Evolutionary conservation across 352 stramenopile species (phyloP), one percentile per base, ranked within the genome.

Genomic region (Globisporangium orthogonon): DNA sequence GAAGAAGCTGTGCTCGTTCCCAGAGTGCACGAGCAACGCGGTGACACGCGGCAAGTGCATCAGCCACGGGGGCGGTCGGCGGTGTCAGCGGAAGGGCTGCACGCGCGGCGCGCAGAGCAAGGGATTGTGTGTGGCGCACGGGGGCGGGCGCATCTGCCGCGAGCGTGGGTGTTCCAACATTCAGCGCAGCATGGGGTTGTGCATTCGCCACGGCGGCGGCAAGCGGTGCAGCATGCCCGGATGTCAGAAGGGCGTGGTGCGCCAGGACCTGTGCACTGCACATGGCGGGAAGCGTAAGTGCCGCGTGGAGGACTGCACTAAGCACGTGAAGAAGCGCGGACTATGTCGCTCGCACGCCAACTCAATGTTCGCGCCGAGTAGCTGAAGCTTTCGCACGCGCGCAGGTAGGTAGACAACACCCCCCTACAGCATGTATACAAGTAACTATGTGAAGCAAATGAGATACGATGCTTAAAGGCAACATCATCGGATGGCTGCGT

Each of bases 231-330:
- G 74, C 40, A 72, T 92, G 54, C 70, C 83, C 13, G 82, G 80
- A 31, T 94, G 85, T 49, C 76, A 89, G 50, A 94, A 91, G 55
- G 84, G 85, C 18, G 85, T 91, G n/a, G 83, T 93, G 53, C 81
- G 85, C 14, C 84, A 92, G 67, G 83, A 91, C 46, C 61, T 94
- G 61, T 94, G 85, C 68, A 94, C 85, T 29, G 84, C 83, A 23
- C 87, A 96, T 55, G 87, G 87, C 10, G 87, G 82, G 58, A 92
- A 92, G 61, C 79, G 80, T 64, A 92, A 92, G 64, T 92, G 82
- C 54, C 77, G 74, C 31, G 72, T 92, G 40, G 72, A 83, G 4
- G 78, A 89, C 29, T 92, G 82, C 75, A 89, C 71, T 51, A 92
- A 92, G 67, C 82, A 90, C 65, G 82, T 92, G 47, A 92, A 92